phyloP scores from a whole-genome alignment of 768 basidiomycete species.

The Suillus subluteus region DNA sequence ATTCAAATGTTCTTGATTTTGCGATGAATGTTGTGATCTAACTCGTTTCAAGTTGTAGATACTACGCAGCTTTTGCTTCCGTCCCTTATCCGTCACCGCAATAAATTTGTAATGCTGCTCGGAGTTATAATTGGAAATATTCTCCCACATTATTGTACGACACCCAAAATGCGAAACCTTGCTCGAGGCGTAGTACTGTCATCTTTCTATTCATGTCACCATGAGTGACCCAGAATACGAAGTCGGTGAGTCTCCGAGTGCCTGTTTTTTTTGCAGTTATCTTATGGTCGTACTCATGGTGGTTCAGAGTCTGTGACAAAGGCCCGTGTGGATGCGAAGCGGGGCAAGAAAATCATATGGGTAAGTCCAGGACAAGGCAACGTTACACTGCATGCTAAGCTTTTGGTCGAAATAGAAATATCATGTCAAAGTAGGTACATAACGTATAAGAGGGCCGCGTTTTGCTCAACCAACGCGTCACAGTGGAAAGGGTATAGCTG shows the following conservation, averaged over 20 bases:
- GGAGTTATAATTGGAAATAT: constrained; percentile 20
- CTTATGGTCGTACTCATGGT: constrained; percentile 1
- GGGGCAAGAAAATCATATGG: constrained; percentile 53
- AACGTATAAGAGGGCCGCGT: not conserved
- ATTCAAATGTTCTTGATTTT: not conserved
- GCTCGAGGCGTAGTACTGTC: not conserved
- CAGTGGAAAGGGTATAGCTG: constrained; percentile 67
- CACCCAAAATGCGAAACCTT: constrained; percentile 3
- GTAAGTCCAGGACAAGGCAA: constrained; percentile 34
- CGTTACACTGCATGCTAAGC: not conserved
- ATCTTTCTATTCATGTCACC: constrained; percentile 23
- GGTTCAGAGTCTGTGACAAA: constrained; percentile 52
- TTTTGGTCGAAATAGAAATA: constrained; percentile 46
- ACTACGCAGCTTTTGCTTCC: not conserved
- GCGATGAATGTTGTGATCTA: constrained; percentile 2
- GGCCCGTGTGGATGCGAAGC: constrained; percentile 53
- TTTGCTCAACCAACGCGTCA: constrained; percentile 12
- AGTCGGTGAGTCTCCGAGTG: constrained; percentile 55
- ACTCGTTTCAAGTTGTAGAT: not conserved
- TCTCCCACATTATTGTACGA: constrained; percentile 17
- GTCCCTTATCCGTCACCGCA: not conserved
- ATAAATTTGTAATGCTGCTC: not conserved
- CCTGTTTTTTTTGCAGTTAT: constrained; percentile 5
- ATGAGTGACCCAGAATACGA: constrained; percentile 59
- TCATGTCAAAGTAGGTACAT: constrained; percentile 54